These are phyloP conservation scores for Debaryomyces coudertii DNA, from an alignment of 1,139 yeast species.

Conservation along the genomic window DNA sequence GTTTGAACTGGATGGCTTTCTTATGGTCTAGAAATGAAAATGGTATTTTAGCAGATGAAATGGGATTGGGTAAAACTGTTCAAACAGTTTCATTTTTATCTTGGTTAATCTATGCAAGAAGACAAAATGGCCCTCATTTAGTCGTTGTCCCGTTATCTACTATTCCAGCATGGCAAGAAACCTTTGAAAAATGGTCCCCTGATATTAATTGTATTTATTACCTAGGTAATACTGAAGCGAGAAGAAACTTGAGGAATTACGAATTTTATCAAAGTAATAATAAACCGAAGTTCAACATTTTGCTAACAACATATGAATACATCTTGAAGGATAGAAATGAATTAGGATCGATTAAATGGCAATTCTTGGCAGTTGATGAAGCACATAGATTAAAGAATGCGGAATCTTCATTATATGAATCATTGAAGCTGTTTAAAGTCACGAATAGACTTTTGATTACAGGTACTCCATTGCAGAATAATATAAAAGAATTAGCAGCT, in stretches of 20 bases:
- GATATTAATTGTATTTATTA: slow-evolving; percentile 91
- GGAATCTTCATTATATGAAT: slow-evolving; percentile 89
- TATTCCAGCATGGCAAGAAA: slow-evolving; percentile 98
- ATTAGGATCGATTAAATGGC: slow-evolving; percentile 88
- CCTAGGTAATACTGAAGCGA: slow-evolving; percentile 87
- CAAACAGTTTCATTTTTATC: slow-evolving; percentile 94
- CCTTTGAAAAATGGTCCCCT: slow-evolving; percentile 97
- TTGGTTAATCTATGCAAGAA: slow-evolving; percentile 91
- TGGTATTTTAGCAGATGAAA: slow-evolving; percentile 97
- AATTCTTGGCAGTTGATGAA: slow-evolving; percentile 95
- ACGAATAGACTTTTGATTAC: slow-evolving; percentile 87
- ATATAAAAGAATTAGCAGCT: slow-evolving; percentile 93
- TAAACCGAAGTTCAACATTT: slow-evolving; percentile 83
- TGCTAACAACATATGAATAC: slow-evolving; percentile 93
- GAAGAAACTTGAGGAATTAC: slow-evolving; percentile 78
- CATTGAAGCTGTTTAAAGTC: slow-evolving; percentile 79
- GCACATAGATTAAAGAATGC: slow-evolving; percentile 96
- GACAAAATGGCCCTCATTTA: slow-evolving; percentile 95
- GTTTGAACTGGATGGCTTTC: slow-evolving; percentile 99
- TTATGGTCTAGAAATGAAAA: slow-evolving; percentile 97
- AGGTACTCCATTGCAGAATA: slow-evolving; percentile 97
- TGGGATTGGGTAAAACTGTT: slow-evolving; percentile 98
- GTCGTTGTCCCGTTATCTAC: slow-evolving; percentile 97
- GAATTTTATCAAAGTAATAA: slow-evolving; percentile 70
- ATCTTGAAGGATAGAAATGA: slow-evolving; percentile 84